Percentiles rank a stretch among this genome's conserved stretches.
phyloP scores from a whole-genome alignment of 805 yeast genomes.

The Cyberlindnera euphorbiae region DNA sequence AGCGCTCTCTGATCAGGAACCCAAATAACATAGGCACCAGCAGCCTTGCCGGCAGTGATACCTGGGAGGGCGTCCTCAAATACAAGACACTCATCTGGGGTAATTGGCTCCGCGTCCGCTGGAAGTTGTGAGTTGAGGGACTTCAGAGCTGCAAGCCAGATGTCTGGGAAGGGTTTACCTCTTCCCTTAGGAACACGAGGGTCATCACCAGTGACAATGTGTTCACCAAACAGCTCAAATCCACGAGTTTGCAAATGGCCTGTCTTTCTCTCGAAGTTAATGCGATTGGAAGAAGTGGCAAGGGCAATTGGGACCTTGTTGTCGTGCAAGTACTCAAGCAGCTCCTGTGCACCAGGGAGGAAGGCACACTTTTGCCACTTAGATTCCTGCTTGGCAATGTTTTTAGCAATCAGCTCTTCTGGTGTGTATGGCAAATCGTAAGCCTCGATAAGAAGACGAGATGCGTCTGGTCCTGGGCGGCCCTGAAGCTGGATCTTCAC shows the following conservation, averaged over 20 bases:
- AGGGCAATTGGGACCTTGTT: slow-evolving; percentile 74
- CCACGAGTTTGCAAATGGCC: slow-evolving; percentile 52
- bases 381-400: slow-evolving; percentile 42
- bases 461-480: slow-evolving; percentile 66
- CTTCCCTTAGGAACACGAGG: slow-evolving; percentile 73
- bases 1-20: slow-evolving; percentile 80
- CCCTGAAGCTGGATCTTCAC: slow-evolving; percentile 87
- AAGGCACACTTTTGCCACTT: slow-evolving; percentile 63
- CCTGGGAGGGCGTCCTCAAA: slow-evolving; percentile 98
- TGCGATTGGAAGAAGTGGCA: slow-evolving; percentile 75
- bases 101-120: slow-evolving; percentile 39
- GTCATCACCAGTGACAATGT: slow-evolving; percentile 87
- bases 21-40: slow-evolving; percentile 90
- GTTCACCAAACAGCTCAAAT: slow-evolving; percentile 58
- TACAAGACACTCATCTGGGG: slow-evolving; percentile 75
- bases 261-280: slow-evolving; percentile 69
- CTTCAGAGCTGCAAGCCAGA: slow-evolving; percentile 79
- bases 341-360: slow-evolving; percentile 81
- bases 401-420: slow-evolving; percentile 53
- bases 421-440: slow-evolving; percentile 64
- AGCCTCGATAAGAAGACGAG: slow-evolving; percentile 55
- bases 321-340: slow-evolving; percentile 49
- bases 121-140: slow-evolving; percentile 55
- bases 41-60: slow-evolving; percentile 73
- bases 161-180: slow-evolving; percentile 93